Evolutionary conservation across 108 stramenopile species (phyloP), one percentile per base, ranked within the genome.

Genomic region (Cyclotella atomus): DNA sequence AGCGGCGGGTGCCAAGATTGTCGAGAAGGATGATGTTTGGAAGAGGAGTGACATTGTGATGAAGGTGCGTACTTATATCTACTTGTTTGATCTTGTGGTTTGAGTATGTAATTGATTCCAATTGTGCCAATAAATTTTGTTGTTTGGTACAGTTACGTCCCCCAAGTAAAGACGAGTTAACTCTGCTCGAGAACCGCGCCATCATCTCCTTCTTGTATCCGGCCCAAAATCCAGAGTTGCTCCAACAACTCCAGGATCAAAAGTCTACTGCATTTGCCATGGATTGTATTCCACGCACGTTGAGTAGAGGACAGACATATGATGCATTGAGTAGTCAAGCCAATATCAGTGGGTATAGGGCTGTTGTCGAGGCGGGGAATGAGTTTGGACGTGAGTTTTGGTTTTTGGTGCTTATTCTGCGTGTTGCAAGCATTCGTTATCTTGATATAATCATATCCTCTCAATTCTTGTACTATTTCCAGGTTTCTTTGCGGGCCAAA

Each of bases 321-420:
- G 98, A 99, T 89, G 97, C 95, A 2, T 79, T 99, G 21, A 87
- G 84, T 41, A 94, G 92, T 56, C 98, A 99, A 85, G 99, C 99
- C 19, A 99, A 99, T 75, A 97, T 99, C 56, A 89, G 96, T 16
- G 99, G 99, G 7, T 99, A 99, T 79, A 89, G 98, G 30, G 98
- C 99, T 52, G 99, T 99, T 0, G 55, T 99, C 21, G 99, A 99
- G 82, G 99, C 98, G 0, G 87, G 90, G 17, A 90, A 98, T 76
- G 92, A 93, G 50, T 97, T 99, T 77, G 97, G 96, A 46, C 89
- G 79, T 73, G 52, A 77, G 76, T 68, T 33, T 21, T 33, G 21
- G 83, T 1, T 60, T 77, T 87, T 45, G n/a, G n/a, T n/a, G n/a
- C n/a, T n/a, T n/a, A n/a, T n/a, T n/a, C n/a, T n/a, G n/a, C n/a